Evolutionary conservation across 306 rosid species (phyloP).

Genomic region (Vicia faba): DNA sequence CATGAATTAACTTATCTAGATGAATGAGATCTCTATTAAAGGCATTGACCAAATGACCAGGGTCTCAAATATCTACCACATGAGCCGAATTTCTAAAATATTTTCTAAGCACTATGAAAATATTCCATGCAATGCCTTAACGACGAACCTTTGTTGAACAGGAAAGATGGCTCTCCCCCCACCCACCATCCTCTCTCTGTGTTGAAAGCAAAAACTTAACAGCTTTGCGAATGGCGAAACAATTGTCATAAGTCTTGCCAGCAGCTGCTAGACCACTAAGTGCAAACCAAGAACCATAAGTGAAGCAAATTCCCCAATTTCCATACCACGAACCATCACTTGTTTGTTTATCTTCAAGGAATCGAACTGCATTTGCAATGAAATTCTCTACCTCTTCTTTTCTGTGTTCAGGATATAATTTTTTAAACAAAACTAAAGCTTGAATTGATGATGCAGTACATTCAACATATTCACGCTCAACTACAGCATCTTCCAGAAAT

Average conservation of each 20-base stretch:
- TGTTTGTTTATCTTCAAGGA: background rate
- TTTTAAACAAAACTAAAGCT: constrained; percentile 45
- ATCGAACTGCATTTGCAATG: background rate
- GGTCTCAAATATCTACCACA: too few relatives aligned
- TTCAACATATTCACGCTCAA: constrained; percentile 53
- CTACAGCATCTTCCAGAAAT: constrained; percentile 38
- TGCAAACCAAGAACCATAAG: constrained; percentile 56
- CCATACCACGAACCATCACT: background rate
- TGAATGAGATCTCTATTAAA: too few relatives aligned
- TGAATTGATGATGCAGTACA: constrained; percentile 55
- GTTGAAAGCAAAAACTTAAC: background rate
- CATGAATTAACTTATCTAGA: too few relatives aligned
- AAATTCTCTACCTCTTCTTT: constrained; percentile 46
- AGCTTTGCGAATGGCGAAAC: constrained; percentile 32
- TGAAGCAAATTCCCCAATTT: constrained; percentile 29
- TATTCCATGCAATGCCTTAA: too few relatives aligned
- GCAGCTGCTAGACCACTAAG: constrained; percentile 50
- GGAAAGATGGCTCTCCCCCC: background rate
- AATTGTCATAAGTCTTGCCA: constrained; percentile 49
- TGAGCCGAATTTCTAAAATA: too few relatives aligned
- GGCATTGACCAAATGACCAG: too few relatives aligned
- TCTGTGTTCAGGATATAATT: constrained; percentile 46
- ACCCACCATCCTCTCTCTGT: constrained; percentile 14
- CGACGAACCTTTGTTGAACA: background rate
- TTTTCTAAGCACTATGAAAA: too few relatives aligned